phyloP scores from a whole-genome alignment of 2,329 filamentous ascomycete species.

The Colletotrichum camelliae region DNA sequence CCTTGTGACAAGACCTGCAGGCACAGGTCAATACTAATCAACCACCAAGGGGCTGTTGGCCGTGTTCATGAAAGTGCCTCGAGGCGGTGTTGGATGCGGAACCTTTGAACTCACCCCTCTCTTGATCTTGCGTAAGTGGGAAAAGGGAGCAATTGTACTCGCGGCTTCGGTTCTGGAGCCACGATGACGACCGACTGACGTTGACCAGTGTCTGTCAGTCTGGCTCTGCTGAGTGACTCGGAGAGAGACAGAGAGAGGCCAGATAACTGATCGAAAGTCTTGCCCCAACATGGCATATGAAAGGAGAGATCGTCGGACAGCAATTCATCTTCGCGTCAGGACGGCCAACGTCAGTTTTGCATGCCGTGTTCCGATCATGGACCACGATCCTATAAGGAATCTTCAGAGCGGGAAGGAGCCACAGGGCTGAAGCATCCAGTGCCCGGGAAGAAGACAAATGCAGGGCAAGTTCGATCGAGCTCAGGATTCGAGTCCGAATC shows the following conservation, averaged over 20 bases:
- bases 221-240: background rate
- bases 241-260: background rate
- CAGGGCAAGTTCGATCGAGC: background rate
- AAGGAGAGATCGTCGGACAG: background rate
- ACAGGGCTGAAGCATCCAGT: background rate
- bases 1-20: background rate
- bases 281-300: background rate
- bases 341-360: background rate
- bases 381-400: background rate
- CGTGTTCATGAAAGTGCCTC: background rate
- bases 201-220: background rate
- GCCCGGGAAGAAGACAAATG: background rate
- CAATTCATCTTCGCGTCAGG: background rate
- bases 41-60: background rate
- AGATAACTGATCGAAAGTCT: background rate
- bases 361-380: background rate
- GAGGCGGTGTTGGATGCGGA: background rate
- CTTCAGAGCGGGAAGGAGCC: background rate
- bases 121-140: background rate
- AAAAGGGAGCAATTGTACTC: background rate
- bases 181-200: background rate
- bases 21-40: background rate
- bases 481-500: background rate
- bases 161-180: background rate
- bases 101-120: background rate